Conservation (phyloP, 2,329 filamentous ascomycete species). For the Aureobasidium sp. region DNA sequence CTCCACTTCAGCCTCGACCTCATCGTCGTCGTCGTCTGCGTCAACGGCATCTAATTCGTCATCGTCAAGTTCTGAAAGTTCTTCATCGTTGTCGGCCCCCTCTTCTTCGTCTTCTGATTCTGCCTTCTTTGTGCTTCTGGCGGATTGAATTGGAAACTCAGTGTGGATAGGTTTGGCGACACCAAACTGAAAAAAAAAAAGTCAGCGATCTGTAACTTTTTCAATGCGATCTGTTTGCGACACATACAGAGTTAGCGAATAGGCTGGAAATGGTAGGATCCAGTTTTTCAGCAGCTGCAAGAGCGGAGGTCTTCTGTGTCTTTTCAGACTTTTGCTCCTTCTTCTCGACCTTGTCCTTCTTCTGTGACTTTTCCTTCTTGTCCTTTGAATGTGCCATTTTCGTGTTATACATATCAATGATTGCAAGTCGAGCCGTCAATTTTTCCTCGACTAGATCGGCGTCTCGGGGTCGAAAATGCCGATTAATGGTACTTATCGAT, state of each 20-base stretch:
- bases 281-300: conserved; percentile 19
- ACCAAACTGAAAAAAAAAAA: neutral
- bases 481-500: neutral
- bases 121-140: conserved; percentile 14
- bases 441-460: neutral
- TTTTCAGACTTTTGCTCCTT: neutral
- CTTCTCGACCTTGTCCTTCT: conserved; percentile 10
- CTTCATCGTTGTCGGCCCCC: conserved; percentile 26
- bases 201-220: neutral
- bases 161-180: conserved; percentile 5
- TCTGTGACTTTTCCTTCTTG: conserved; percentile 11
- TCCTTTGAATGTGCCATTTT: conserved; percentile 8
- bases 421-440: neutral
- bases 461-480: neutral
- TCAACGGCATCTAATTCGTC: conserved; percentile 24
- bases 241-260: conserved; percentile 35
- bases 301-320: neutral
- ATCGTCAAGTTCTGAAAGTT: conserved; percentile 23
- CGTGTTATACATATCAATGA: neutral
- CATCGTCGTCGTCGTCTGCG: conserved; percentile 29
- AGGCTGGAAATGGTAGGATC: conserved; percentile 41
- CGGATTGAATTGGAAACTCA: neutral
- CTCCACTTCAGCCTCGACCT: conserved; percentile 24
- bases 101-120: conserved; percentile 23
- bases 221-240: neutral